Percentiles rank a stretch among this genome's conserved stretches.
phyloP scores from a whole-genome alignment of 2,329 filamentous ascomycete genomes.

The Penicillium sp. region DNA sequence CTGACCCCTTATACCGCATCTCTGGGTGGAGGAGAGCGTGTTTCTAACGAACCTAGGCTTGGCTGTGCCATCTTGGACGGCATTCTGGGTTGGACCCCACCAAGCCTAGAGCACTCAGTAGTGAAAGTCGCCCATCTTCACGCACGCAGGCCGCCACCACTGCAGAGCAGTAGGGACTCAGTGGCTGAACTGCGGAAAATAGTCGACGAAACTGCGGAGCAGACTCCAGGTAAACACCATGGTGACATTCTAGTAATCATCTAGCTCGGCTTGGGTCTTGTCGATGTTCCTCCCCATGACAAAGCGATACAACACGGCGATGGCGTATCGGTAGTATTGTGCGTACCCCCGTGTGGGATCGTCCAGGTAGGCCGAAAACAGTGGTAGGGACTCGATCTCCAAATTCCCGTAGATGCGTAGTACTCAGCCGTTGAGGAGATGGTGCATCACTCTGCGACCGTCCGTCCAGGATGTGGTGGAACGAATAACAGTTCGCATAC shows the following conservation, averaged over 20 bases:
- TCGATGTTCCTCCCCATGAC: too few species aligned
- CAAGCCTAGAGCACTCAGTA: conserved; percentile 35
- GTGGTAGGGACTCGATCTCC: background rate
- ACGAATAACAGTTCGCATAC: background rate
- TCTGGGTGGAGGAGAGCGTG: conserved; percentile 31
- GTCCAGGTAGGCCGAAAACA: background rate
- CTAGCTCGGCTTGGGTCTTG: conserved; percentile 35
- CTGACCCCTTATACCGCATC: conserved; percentile 31
- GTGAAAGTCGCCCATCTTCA: conserved; percentile 35
- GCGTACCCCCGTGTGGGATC: background rate
- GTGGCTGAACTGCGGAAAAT: conserved; percentile 35
- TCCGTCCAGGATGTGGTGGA: background rate
- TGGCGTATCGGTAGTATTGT: background rate
- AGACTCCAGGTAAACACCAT: conserved; percentile 39
- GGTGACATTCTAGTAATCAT: conserved; percentile 39
- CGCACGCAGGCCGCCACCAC: conserved; percentile 25
- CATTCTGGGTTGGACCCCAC: conserved; percentile 33
- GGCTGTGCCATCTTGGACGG: conserved; percentile 28
- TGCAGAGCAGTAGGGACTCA: conserved; percentile 34
- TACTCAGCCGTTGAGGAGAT: too few species aligned
- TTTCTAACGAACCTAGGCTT: conserved; percentile 39
- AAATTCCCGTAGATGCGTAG: background rate
- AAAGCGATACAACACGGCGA: too few species aligned
- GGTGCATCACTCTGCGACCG: background rate
- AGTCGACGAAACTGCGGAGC: conserved; percentile 37